Conservation (phyloP, 2,329 filamentous ascomycete genomes). For the Aspergillus luchuensis region DNA sequence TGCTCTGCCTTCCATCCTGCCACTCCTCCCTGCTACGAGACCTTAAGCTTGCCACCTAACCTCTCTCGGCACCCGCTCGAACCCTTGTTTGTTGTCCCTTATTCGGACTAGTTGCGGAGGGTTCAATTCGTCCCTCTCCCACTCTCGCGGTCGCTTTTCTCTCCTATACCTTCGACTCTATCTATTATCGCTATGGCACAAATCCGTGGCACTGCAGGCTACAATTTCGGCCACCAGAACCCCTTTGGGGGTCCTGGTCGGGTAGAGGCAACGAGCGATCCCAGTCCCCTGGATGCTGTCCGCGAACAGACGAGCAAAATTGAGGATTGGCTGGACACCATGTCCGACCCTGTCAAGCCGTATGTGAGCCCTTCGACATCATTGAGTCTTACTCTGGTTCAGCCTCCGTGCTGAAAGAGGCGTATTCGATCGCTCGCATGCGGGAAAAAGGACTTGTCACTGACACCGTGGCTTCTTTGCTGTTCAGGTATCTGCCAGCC, state of each 20-base stretch:
- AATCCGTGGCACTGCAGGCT: conserved; percentile 71
- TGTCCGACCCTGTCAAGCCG: conserved; percentile 93
- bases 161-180: not conserved
- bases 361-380: conserved; percentile 55
- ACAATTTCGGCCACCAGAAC: conserved; percentile 76
- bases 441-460: conserved; percentile 15
- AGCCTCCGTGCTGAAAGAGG: not conserved
- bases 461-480: conserved; percentile 35
- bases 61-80: not conserved
- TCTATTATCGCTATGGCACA: conserved; percentile 46
- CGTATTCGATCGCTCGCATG: not conserved
- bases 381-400: not conserved
- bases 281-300: conserved; percentile 82
- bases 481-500: conserved; percentile 78
- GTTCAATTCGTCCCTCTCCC: conserved; percentile 13
- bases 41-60: not conserved
- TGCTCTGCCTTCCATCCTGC: not conserved
- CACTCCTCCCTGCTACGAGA: not conserved
- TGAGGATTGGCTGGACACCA: conserved; percentile 84
- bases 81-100: conserved; percentile 7
- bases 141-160: conserved; percentile 12
- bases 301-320: conserved; percentile 97
- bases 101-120: not conserved
- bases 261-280: conserved; percentile 65
- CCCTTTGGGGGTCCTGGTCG: conserved; percentile 66